Conservation (phyloP, 208 protist species). For the Trypanosomatidae sp. region DNA sequence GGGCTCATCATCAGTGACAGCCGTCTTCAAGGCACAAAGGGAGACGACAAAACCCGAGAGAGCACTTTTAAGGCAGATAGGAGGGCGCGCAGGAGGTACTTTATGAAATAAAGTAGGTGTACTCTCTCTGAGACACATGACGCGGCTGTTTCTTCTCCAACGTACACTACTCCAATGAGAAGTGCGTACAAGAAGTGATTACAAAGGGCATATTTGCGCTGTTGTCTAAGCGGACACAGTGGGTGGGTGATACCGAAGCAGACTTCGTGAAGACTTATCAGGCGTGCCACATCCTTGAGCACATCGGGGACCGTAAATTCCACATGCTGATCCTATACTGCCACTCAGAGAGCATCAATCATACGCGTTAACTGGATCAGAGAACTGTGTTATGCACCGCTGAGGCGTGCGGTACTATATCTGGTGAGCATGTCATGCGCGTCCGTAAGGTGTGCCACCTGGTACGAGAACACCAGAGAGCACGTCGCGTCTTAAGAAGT, state of each 20-base stretch:
- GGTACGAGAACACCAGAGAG: constrained; percentile 37
- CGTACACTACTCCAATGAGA: constrained; percentile 16
- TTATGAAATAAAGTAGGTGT: constrained; percentile 28
- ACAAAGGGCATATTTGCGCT: constrained; percentile 80
- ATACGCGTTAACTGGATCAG: constrained; percentile 42
- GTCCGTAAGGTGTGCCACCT: constrained; percentile 30
- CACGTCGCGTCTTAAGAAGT: constrained; percentile 58
- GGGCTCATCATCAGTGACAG: constrained; percentile 40
- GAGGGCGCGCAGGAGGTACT: constrained; percentile 15
- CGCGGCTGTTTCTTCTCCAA: constrained; percentile 23
- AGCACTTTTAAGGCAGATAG: constrained; percentile 15
- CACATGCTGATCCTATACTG: constrained; percentile 62
- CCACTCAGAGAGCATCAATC: constrained; percentile 44
- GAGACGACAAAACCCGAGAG: constrained; percentile 28
- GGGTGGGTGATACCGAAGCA: constrained; percentile 55
- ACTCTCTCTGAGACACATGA: constrained; percentile 25
- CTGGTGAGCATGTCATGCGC: constrained; percentile 60
- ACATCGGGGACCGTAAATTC: constrained; percentile 87
- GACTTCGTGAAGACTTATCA: constrained; percentile 36
- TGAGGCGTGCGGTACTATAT: constrained; percentile 51
- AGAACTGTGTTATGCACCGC: constrained; percentile 58
- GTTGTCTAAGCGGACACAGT: constrained; percentile 49
- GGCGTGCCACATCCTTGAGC: constrained; percentile 44
- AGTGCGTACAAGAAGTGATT: constrained; percentile 25
- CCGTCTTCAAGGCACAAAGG: constrained; percentile 35